Evolutionary conservation across 2,329 filamentous ascomycete species (phyloP).

Genomic region (Fusarium kyushuense): DNA sequence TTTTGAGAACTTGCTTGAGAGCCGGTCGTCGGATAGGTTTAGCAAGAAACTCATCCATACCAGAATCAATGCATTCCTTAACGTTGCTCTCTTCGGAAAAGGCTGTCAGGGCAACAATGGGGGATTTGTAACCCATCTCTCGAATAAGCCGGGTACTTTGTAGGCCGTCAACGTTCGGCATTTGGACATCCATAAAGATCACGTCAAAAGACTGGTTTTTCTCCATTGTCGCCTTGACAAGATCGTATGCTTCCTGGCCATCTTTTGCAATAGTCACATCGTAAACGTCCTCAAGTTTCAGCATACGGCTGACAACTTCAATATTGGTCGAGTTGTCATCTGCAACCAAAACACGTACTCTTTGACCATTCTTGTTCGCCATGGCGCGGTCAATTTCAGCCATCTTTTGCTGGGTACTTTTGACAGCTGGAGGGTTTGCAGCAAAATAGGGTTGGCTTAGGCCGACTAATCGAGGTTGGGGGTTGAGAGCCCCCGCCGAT

Average conservation of each 20-base stretch:
- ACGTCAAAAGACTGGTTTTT: slow-evolving; percentile 80
- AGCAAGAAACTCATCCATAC: slow-evolving; percentile 90
- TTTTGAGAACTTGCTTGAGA: slow-evolving; percentile 86
- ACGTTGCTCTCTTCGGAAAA: slow-evolving; percentile 93
- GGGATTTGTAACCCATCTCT: slow-evolving; percentile 85
- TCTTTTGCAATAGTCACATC: slow-evolving; percentile 90
- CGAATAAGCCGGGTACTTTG: slow-evolving; percentile 88
- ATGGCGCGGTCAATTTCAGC: slow-evolving; percentile 74
- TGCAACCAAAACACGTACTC: slow-evolving; percentile 85
- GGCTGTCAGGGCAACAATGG: slow-evolving; percentile 90
- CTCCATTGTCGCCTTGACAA: slow-evolving; percentile 85
- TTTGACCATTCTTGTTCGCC: slow-evolving; percentile 69
- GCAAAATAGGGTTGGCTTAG: slow-evolving; percentile 86
- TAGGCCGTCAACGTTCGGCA: slow-evolving; percentile 92
- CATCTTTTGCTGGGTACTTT: slow-evolving; percentile 68
- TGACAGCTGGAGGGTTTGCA: slow-evolving; percentile 53
- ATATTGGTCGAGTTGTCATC: slow-evolving; percentile 74
- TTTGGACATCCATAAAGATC: slow-evolving; percentile 96
- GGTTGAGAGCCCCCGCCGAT: slow-evolving; percentile 63
- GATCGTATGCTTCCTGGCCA: slow-evolving; percentile 87
- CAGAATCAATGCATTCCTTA: slow-evolving; percentile 85
- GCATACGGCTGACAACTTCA: slow-evolving; percentile 70
- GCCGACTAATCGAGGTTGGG: slow-evolving; percentile 83
- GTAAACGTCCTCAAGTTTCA: slow-evolving; percentile 82
- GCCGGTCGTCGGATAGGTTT: slow-evolving; percentile 84